Evolutionary conservation across 2,329 filamentous ascomycete genomes (phyloP).

Genomic region (Onygenales sp.): DNA sequence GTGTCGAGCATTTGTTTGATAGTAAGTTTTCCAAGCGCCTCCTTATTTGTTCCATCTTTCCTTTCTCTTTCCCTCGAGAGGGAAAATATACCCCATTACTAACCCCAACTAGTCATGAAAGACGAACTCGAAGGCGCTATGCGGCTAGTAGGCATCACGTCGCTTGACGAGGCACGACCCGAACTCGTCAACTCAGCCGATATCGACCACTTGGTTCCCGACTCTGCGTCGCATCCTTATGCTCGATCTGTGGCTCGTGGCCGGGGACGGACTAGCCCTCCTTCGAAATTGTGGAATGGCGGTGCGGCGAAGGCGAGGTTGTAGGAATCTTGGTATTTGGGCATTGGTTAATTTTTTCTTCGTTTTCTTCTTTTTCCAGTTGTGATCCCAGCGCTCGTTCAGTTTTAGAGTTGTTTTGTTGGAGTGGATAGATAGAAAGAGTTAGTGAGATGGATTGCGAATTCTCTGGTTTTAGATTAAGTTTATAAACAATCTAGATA

Average conservation of each 20-base stretch:
- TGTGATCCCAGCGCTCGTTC: neutral
- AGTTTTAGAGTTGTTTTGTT: neutral
- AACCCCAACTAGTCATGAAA: constrained; percentile 26
- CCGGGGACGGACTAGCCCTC: constrained; percentile 8
- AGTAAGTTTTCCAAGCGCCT: constrained; percentile 34
- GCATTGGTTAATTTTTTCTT: neutral
- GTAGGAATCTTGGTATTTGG: neutral
- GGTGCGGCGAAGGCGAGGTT: constrained; percentile 4
- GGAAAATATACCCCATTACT: neutral
- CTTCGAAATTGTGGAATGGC: constrained; percentile 19
- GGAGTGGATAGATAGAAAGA: no score
- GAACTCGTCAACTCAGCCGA: constrained; percentile 39
- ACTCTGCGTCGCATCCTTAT: constrained; percentile 32
- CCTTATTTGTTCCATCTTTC: neutral
- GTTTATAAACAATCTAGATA: no score
- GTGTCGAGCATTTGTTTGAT: constrained; percentile 45
- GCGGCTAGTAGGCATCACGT: constrained; percentile 38
- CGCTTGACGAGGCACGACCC: constrained; percentile 33
- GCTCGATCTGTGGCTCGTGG: constrained; percentile 26
- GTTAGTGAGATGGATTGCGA: no score
- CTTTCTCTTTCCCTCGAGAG: neutral
- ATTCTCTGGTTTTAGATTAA: no score
- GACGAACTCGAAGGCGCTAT: constrained; percentile 42
- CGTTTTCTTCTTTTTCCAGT: neutral
- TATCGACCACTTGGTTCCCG: constrained; percentile 42